Evolutionary conservation across 495 filamentous ascomycete species (phyloP), one percentile per base, ranked within the genome.

Genomic region (Coniosporium apollinis): DNA sequence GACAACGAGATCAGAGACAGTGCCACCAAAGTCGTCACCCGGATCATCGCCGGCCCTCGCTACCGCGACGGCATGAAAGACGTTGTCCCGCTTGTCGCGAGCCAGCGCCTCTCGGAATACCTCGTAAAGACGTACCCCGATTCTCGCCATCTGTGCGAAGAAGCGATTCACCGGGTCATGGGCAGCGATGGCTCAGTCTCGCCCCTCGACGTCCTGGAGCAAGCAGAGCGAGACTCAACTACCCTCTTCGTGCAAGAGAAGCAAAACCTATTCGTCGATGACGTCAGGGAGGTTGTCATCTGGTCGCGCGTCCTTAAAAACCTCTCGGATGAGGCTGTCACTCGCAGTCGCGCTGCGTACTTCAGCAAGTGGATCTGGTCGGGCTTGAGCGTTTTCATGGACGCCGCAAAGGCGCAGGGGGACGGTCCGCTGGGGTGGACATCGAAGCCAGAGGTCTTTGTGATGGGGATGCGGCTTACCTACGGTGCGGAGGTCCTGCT

Each of bases 231-330:
- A 32, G 72, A 76, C 31, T 74, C 82, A 46, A 74, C 69, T 19
- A 66, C 78, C 2, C 59, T 97, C 0, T 97, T 97, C 47, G 73
- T 70, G 10, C 65, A 79, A 45, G 89, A 97, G 56, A 84, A 89
- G 45, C 82, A 87, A 43, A 97, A 97, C 40, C 61, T 94, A 0
- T 94, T 78, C 49, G 61, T 89, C 33, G 86, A 94, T 46, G 70
- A 79, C 32, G 68, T 82, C 2, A 55, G 67, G 5, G 86, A 94
- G 55, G 60, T 70, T 1, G 60, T 63, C 15, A 35, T 67, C 9
- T 94, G 85, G 86, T 55, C 62, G 2, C 37, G 48, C 5, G 56
- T 65, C 9, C 60, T 79, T 7, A 22, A 44, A 1, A 32, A 38
- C 0, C 34, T 72, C 21, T 13, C 32, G 13, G 30, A 33, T 7